Conservation (phyloP, 2,329 filamentous ascomycete genomes). For the Sarocladium brachiariae region DNA sequence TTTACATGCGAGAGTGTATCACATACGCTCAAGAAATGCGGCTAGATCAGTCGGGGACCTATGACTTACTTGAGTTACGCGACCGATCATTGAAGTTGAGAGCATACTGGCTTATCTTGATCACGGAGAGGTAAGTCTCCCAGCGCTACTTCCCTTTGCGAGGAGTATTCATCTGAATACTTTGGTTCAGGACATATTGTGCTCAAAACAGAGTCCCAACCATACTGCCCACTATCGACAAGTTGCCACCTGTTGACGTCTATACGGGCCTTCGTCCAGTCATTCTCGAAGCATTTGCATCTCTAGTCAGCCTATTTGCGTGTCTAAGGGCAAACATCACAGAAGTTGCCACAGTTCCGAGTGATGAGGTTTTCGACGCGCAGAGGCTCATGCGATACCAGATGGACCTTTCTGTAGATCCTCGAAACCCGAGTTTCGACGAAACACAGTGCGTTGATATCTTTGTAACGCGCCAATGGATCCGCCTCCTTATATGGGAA, state of each 20-base stretch:
- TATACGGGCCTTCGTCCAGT: slow-evolving; percentile 10
- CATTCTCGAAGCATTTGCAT: slow-evolving; percentile 17
- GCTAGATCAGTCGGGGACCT: slow-evolving; percentile 17
- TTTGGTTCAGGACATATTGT: slow-evolving; percentile 11
- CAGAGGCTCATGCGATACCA: slow-evolving; percentile 15
- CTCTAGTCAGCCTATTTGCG: slow-evolving; percentile 18
- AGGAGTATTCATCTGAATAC: neutral
- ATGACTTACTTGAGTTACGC: slow-evolving; percentile 11
- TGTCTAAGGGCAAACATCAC: slow-evolving; percentile 18
- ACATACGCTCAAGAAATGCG: slow-evolving; percentile 18
- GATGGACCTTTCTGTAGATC: slow-evolving; percentile 14
- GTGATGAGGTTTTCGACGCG: slow-evolving; percentile 3
- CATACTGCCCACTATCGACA: slow-evolving; percentile 18
- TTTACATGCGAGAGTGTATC: slow-evolving; percentile 19
- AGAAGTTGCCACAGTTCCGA: slow-evolving; percentile 11
- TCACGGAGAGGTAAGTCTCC: slow-evolving; percentile 14
- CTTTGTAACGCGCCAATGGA: slow-evolving; percentile 22
- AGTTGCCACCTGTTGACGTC: slow-evolving; percentile 16
- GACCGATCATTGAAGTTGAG: slow-evolving; percentile 17
- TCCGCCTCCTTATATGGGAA: slow-evolving; percentile 21
- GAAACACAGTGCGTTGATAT: slow-evolving; percentile 21
- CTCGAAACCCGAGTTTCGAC: slow-evolving; percentile 14
- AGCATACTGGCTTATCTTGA: slow-evolving; percentile 20
- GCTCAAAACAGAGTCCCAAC: slow-evolving; percentile 19
- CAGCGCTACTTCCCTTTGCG: neutral